phyloP scores from a whole-genome alignment of 805 yeast genomes.

The Hemisphaericaspora nanyangensis region DNA sequence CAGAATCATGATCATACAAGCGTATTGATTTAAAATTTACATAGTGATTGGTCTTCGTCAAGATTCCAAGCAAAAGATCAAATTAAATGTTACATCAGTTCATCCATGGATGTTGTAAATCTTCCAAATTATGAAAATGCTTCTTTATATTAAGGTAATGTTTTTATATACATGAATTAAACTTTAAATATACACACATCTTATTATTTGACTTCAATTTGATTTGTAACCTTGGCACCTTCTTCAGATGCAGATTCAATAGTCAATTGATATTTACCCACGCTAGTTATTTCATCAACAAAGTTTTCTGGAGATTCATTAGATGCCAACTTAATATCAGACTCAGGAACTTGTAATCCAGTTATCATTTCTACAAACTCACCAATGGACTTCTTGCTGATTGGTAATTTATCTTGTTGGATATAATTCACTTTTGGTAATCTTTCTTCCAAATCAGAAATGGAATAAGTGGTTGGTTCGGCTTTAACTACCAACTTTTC shows the following conservation, averaged over 20 bases:
- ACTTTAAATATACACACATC: too few species aligned
- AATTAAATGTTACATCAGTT: too few species aligned
- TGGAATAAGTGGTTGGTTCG: conserved; percentile 16
- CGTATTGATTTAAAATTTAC: too few species aligned
- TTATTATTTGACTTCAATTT: conserved; percentile 8
- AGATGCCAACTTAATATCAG: conserved; percentile 17
- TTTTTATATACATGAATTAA: too few species aligned
- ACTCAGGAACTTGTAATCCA: conserved; percentile 28
- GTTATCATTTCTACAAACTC: conserved; percentile 23
- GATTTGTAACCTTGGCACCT: conserved; percentile 1
- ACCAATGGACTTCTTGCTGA: conserved; percentile 23
- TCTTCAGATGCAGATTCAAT: conserved; percentile 6
- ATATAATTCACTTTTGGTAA: conserved; percentile 24
- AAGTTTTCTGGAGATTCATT: conserved; percentile 6
- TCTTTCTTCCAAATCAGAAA: conserved; percentile 28
- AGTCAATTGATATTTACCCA: conserved; percentile 19
- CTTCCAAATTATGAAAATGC: too few species aligned
- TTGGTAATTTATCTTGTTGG: conserved; percentile 20
- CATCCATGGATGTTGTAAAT: too few species aligned
- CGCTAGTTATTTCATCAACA: conserved; percentile 12
- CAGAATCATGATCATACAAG: too few species aligned
- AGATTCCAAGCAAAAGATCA: too few species aligned
- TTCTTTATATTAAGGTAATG: too few species aligned
- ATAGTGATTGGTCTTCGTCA: too few species aligned
- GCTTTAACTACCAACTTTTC: background rate